phyloP scores from a whole-genome alignment of 78 protist species.

The Isochrysis galbana region DNA sequence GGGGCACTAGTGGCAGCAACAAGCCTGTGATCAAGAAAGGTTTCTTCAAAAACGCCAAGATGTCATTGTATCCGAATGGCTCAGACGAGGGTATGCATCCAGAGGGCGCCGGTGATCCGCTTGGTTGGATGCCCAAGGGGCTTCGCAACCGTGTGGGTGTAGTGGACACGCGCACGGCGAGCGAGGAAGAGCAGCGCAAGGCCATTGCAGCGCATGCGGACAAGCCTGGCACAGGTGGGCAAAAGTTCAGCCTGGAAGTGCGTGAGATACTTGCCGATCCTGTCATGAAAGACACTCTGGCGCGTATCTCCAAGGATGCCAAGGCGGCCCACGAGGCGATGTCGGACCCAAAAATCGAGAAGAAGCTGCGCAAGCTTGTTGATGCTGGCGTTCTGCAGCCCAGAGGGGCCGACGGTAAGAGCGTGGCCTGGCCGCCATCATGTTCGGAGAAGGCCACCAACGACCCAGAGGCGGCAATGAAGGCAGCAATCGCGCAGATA shows the following conservation, averaged over 20 bases:
- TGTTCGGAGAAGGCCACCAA: too few species aligned
- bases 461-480: too few species aligned
- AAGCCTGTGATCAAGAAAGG: not conserved
- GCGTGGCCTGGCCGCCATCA: too few species aligned
- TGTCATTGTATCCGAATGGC: not conserved
- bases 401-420: too few species aligned
- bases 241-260: too few species aligned
- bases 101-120: not conserved
- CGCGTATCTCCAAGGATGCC: too few species aligned
- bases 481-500: too few species aligned
- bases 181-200: not conserved
- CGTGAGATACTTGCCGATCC: too few species aligned
- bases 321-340: not conserved
- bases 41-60: not conserved
- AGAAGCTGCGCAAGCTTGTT: too few species aligned
- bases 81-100: slow-evolving; percentile 2
- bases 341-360: not conserved
- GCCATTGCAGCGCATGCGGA: not conserved
- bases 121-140: not conserved
- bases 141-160: not conserved
- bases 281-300: too few species aligned
- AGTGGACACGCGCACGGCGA: not conserved
- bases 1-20: not conserved
- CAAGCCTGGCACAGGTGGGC: too few species aligned
- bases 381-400: too few species aligned